Evolutionary conservation across 2,329 filamentous ascomycete species (phyloP), one percentile per base, ranked within the genome.

Genomic region (Oidium heveae): DNA sequence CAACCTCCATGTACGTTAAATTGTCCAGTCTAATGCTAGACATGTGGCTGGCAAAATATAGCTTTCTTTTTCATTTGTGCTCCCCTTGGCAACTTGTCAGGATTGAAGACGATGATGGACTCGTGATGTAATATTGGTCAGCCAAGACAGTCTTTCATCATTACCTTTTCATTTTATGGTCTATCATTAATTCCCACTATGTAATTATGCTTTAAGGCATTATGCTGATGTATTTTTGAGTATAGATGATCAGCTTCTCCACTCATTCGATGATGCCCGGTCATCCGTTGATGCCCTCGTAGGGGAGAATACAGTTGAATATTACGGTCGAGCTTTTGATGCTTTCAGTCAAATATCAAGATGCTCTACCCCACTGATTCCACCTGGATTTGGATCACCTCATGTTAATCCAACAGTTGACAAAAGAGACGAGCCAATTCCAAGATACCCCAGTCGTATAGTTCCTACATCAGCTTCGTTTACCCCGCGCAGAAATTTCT

Each of bases 211-310:
- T 20, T 20, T 12, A 54, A 46, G 20, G 43, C 37, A 22, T 54
- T 41, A 47, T 55, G 59, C 63, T 64, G 57, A 64, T 55, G 54
- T 50, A 52, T 57, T 33, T 22, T 53, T 47, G 61, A 55, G 54
- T 63, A 60, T 68, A 84, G 80, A 82, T 67, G 78, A 82, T 62
- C 74, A 77, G 52, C 66, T 77, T n/a, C 64, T 69, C 44, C 69
- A 71, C 56, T 74, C 73, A 12, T 69, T 80, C 49, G 77, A 80
- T 57, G 78, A 80, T 59, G 79, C 74, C 13, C 73, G 71, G 2
- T 71, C 71, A 46, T 79, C 75, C n/a, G 76, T 85, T 43, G 80
- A 84, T 63, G 79, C 79, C 3, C 68, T 85, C 4, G 80, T 85
- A 13, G 76, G 79, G 22, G 81, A 85, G 62, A 58, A 60, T 57